Evolutionary conservation across 2,329 filamentous ascomycete genomes (phyloP), one percentile per base, ranked within the genome.

Genomic region (Aspergillus pseudonomiae): DNA sequence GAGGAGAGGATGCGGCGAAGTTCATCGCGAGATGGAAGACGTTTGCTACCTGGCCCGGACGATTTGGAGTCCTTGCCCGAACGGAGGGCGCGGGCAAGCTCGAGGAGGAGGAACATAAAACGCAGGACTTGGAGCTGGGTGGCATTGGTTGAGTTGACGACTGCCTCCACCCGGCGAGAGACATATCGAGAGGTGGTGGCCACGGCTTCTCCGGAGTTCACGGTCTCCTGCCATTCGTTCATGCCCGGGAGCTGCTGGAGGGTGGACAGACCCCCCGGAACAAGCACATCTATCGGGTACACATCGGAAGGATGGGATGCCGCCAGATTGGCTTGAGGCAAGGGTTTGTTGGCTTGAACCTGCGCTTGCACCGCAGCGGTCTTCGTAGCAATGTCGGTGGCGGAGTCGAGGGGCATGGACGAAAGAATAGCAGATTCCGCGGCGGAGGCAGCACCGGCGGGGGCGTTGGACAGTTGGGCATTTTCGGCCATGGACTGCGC

Each of bases 401-500:
- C 67, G 9, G 71, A 68, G 39, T 77, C 73, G 21, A 73, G 68
- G 30, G 79, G 75, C 74, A 82, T 77, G 10, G 79, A 76, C 12
- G 78, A 76, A 43, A 82, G 74, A 50, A 83, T 76, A 28, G 80
- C 80, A 39, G 78, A 74, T 63, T 80, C 80, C 57, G 79, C 74
- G 41, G 80, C 75, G 45, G 74, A 72, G 61, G 77, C 72, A 21
- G 71, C 65, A 28, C 76, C 74, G 7, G 71, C 70, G 3, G 78
- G 75, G 5, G 77, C 75, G 55, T 75, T 79, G 57, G 80, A 78
- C 21, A 82, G 75, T 60, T 82, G 79, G 24, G 80, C 79, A 60
- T 84, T 84, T 69, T 83, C 80, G 54, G 81, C 80, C 66, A 80
- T 72, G 46, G 80, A 79, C 65, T 81, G 79, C 5, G 81, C 79